Base-by-base conservation (phyloP, 148 eudicot species). In the Nepenthes mirabilis region DNA sequence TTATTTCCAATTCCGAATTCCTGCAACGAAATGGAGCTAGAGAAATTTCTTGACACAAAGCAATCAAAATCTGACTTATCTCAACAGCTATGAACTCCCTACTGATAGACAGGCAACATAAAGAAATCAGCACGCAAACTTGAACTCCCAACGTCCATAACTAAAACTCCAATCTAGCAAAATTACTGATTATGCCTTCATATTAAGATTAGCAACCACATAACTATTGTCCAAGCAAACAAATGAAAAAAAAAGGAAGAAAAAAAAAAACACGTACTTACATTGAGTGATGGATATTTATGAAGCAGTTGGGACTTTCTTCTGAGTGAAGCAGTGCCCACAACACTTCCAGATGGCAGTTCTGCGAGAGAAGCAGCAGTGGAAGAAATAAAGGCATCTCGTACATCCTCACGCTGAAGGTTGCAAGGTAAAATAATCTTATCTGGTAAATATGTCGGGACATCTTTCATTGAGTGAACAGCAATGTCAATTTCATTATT, bases 381-480 rank as follows among this genome's bases (percentile, higher is more conserved):
- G 36, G 84, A 69, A 56, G 96, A 89, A 68, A 93, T 93, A 65
- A 93, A 88, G 56, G 98, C 98, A 82, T 93, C 98, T 59, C 95
- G 81, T 47, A 93, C 98, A 79, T 93, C 98, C 74, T 93, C 98
- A 8, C 98, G 84, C 57, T 70, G 81, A 56, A 93, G 88, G 72
- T 93, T 93, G 81, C 98, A 93, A 58, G 98, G 96, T 56, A 93
- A 68, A 66, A 86, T 76, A n/a, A 86, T 93, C 59, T 80, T 83
- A 32, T 85, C 85, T 0, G 98, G 98, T 55, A 93, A 81, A 83
- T 88, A 93, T 4, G 98, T 93, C 12, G 98, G 98, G 52, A 93
- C 98, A 79, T 93, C 98, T 75, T 93, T 93, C 98, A 93, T 93
- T 37, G 98, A 93, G 70, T 93, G 98, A 6, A 93, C 98, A 75